A percentile compares a stretch with the other conserved stretches of the same genome.
Conservation (phyloP, 495 filamentous ascomycete genomes). For the Penicillium maclennaniae region DNA sequence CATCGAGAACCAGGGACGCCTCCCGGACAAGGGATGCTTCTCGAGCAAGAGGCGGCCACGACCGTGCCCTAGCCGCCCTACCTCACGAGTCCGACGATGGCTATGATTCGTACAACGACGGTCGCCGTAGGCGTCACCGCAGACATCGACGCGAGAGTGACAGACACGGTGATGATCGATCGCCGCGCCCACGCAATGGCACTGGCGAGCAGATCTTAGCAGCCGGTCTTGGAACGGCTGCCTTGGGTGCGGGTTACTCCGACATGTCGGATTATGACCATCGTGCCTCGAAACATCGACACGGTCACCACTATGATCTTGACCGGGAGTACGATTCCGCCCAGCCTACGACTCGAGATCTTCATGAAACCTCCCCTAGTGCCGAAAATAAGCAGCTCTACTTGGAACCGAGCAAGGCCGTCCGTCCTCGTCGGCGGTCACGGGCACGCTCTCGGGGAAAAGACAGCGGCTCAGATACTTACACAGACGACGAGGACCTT, state of each 20-base stretch:
- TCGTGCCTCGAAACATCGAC: slow-evolving; percentile 10
- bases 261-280: slow-evolving; percentile 37
- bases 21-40: neutral
- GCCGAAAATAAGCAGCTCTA: slow-evolving; percentile 21
- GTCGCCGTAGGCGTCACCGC: slow-evolving; percentile 12
- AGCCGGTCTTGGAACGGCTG: slow-evolving; percentile 41
- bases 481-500: slow-evolving; percentile 38
- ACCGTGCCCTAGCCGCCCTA: slow-evolving; percentile 32
- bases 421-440: slow-evolving; percentile 24
- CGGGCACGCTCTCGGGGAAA: slow-evolving; percentile 31
- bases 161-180: slow-evolving; percentile 26
- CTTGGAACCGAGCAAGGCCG: slow-evolving; percentile 17
- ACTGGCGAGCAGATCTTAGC: slow-evolving; percentile 18
- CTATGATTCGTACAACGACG: slow-evolving; percentile 28
- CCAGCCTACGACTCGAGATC: slow-evolving; percentile 14
- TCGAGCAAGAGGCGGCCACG: slow-evolving; percentile 13
- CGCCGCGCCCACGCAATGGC: slow-evolving; percentile 16
- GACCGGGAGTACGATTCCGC: slow-evolving; percentile 13
- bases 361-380: neutral
- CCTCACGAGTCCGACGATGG: slow-evolving; percentile 42
- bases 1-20: slow-evolving; percentile 22
- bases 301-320: slow-evolving; percentile 9
- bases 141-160: slow-evolving; percentile 23
- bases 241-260: slow-evolving; percentile 34
- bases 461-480: slow-evolving; percentile 30